Evolutionary conservation across 768 basidiomycete genomes (phyloP).

Genomic region (Lepiota brunneoincarnata): DNA sequence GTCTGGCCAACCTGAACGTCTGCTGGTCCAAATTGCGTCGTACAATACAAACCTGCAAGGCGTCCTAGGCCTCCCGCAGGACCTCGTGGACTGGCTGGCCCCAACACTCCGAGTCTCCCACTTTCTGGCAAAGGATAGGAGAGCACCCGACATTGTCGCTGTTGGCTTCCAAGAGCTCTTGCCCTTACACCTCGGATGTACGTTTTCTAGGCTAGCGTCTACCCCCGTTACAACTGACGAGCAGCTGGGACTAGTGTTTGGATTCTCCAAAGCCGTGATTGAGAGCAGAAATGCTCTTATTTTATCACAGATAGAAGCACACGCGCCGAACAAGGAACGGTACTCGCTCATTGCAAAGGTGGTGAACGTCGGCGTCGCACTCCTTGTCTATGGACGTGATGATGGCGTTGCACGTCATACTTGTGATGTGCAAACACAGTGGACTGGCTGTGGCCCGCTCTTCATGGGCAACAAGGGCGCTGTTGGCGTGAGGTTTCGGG

Average conservation of each 20-base stretch:
- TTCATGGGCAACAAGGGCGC: conserved; percentile 97
- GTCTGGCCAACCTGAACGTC: conserved; percentile 23
- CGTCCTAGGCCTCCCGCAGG: conserved; percentile 68
- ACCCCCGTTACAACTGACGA: conserved; percentile 6
- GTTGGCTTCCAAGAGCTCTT: conserved; percentile 94
- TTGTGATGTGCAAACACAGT: conserved; percentile 65
- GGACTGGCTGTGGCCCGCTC: conserved; percentile 70
- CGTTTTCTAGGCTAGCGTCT: conserved; percentile 29
- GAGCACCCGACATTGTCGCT: conserved; percentile 83
- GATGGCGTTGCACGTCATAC: conserved; percentile 58
- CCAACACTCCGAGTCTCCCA: conserved; percentile 77
- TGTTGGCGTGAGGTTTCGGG: conserved; percentile 81
- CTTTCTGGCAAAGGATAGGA: conserved; percentile 59
- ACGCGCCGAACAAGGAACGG: conserved; percentile 68
- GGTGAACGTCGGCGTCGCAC: conserved; percentile 83
- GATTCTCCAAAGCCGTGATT: conserved; percentile 69
- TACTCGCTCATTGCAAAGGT: conserved; percentile 79
- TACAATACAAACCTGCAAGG: conserved; percentile 94
- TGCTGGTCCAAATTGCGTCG: conserved; percentile 78
- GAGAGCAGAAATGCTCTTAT: conserved; percentile 70
- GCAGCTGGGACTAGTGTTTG: conserved; percentile 54
- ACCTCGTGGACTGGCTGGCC: conserved; percentile 89
- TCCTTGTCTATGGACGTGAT: conserved; percentile 85
- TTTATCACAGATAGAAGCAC: conserved; percentile 65
- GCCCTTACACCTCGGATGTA: conserved; percentile 84